Evolutionary conservation across 2,329 filamentous ascomycete genomes (phyloP), one percentile per base, ranked within the genome.

Genomic region (Periconia macrospinosa): DNA sequence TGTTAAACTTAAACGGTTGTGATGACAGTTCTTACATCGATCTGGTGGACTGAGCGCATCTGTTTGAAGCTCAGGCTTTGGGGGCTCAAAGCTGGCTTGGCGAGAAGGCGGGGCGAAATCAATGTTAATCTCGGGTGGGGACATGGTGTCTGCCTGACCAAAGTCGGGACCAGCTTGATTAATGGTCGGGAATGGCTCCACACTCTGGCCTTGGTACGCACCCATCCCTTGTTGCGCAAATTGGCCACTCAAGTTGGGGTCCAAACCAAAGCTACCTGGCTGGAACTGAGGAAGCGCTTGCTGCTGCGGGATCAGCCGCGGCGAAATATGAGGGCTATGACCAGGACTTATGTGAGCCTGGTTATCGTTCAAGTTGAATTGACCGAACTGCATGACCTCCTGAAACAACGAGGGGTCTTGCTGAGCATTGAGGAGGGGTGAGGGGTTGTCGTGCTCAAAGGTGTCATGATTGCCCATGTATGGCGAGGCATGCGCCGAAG

Each of bases 91-190:
- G 62, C 81, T 85, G 49, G 80, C 83, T 65, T 84, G 84, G 53
- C 83, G 78, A 49, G 89, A 84, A 9, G 87, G 87, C 20, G 92
- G 92, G 15, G 92, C 92, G 72, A 91, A 92, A 70, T 96, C 90
- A 63, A 97, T 94, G 69, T 94, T 96, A 75, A 97, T 97, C 48
- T 92, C 90, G 0, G 92, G 92, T n/a, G 92, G 90, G 3, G 88
- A 89, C 87, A 96, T 94, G 61, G 89, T 83, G 47, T 87, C 84
- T 44, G 83, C 85, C 68, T 83, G 86, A 6, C 85, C 84, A 69
- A 90, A 83, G 53, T 92, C 89, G 30, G 75, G 71, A 46, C 62
- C 76, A 48, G 62, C 77, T 37, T 80, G 75, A 59, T 80, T 77
- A 56, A 80, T 72, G 49, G 79, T 74, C 3, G 78, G 76, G 50